phyloP scores from a whole-genome alignment of 1,139 yeast species.

The Nakaseomyces bracarensis region DNA sequence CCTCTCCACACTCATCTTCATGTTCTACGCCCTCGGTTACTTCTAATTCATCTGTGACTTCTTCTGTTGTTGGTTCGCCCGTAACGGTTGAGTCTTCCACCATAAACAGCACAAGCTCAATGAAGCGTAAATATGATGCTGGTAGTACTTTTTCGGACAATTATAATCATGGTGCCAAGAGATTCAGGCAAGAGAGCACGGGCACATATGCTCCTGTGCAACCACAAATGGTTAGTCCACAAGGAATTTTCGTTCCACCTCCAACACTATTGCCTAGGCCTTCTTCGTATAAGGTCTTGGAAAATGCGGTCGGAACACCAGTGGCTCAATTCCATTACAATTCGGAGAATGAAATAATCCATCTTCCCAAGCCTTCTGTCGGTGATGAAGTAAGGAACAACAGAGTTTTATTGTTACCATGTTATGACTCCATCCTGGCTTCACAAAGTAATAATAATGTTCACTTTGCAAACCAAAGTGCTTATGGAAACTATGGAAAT shows the following conservation, averaged over 20 bases:
- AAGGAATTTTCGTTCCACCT: not conserved
- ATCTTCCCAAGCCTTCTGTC: not conserved
- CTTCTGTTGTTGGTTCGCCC: slow-evolving; percentile 1
- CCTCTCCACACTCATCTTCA: not conserved
- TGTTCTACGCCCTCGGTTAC: slow-evolving; percentile 1
- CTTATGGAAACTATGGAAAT: not conserved
- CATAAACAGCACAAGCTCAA: not conserved
- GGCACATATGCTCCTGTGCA: not conserved
- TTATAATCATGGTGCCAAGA: not conserved
- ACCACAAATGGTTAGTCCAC: not conserved
- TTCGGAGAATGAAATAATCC: not conserved
- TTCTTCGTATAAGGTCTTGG: not conserved
- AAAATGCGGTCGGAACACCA: not conserved
- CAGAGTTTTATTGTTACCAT: slow-evolving; percentile 3
- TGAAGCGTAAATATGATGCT: not conserved
- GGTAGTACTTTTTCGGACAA: not conserved
- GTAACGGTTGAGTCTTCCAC: not conserved
- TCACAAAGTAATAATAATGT: not conserved
- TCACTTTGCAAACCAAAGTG: not conserved
- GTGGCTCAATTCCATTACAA: not conserved
- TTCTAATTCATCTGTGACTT: not conserved
- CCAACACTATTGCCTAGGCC: not conserved
- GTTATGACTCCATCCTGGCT: slow-evolving; percentile 3
- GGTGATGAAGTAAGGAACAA: not conserved
- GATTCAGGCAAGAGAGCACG: not conserved